phyloP scores from a whole-genome alignment of 352 stramenopile species.

The Nothophytophthora sp. region DNA sequence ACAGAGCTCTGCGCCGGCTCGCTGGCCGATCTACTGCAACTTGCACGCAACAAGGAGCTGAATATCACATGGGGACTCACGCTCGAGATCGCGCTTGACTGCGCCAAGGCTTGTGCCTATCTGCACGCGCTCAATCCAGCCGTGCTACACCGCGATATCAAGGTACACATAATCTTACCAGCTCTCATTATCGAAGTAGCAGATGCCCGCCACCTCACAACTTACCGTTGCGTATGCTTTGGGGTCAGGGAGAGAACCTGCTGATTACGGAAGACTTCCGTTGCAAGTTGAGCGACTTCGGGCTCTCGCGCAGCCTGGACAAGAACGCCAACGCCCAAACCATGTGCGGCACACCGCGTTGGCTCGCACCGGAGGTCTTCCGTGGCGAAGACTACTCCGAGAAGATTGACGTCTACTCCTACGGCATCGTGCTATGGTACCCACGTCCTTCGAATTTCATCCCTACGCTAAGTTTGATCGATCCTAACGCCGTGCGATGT shows the following conservation, averaged over 20 bases:
- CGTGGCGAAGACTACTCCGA: slow-evolving; percentile 82
- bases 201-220: no score
- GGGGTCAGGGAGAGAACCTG: slow-evolving; percentile 65
- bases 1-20: slow-evolving; percentile 75
- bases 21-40: slow-evolving; percentile 62
- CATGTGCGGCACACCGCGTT: slow-evolving; percentile 76
- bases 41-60: slow-evolving; percentile 63
- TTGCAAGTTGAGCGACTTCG: slow-evolving; percentile 81
- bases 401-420: slow-evolving; percentile 87
- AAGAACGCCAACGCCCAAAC: slow-evolving; percentile 70
- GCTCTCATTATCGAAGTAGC: no score
- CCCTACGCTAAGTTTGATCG: background rate
- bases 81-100: slow-evolving; percentile 70
- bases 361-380: slow-evolving; percentile 84
- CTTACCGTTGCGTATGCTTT: no score
- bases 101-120: slow-evolving; percentile 64
- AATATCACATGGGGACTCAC: slow-evolving; percentile 77
- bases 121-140: slow-evolving; percentile 61
- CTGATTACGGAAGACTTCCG: slow-evolving; percentile 69
- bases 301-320: slow-evolving; percentile 66
- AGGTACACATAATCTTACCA: no score
- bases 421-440: slow-evolving; percentile 82
- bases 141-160: slow-evolving; percentile 74
- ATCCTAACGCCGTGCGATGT: background rate
- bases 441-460: background rate